Conservation (phyloP, 1,284 basidiomycete species). For the Mycosarcoma mackinlayi region DNA sequence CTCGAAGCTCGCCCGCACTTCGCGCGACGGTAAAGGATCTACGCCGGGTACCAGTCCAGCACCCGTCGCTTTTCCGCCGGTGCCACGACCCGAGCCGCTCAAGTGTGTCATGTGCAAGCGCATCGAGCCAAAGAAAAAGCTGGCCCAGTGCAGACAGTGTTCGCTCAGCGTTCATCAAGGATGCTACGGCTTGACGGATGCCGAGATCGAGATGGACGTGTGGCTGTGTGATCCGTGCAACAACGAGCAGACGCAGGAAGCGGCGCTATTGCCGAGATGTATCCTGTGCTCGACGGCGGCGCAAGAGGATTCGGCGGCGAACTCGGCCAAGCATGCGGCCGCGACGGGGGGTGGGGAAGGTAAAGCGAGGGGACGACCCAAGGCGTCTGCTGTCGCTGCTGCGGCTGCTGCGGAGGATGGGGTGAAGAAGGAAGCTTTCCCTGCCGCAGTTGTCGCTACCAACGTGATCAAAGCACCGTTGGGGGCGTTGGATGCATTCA, state of each 20-base stretch:
- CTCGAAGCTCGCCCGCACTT: conserved; percentile 37
- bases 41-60: conserved; percentile 28
- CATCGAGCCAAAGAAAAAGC: conserved; percentile 62
- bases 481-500: conserved; percentile 78
- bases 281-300: conserved; percentile 52
- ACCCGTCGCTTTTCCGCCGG: conserved; percentile 15
- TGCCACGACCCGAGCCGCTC: conserved; percentile 47
- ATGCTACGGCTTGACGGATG: conserved; percentile 59
- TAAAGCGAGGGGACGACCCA: conserved; percentile 25
- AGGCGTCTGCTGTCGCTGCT: conserved; percentile 11
- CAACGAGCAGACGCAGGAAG: conserved; percentile 60
- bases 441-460: not conserved
- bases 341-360: conserved; percentile 16
- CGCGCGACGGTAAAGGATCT: conserved; percentile 32
- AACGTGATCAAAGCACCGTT: conserved; percentile 60
- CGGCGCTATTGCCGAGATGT: conserved; percentile 56
- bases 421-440: conserved; percentile 25
- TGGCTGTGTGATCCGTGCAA: conserved; percentile 65
- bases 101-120: conserved; percentile 64
- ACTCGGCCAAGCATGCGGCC: conserved; percentile 33
- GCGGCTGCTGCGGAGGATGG: conserved; percentile 13
- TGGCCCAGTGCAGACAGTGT: conserved; percentile 61
- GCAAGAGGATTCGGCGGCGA: conserved; percentile 46
- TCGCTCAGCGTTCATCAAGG: conserved; percentile 63
- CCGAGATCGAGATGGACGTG: conserved; percentile 43